Evolutionary conservation across 257 asterid species (phyloP).

Genomic region (Scutellaria minor): DNA sequence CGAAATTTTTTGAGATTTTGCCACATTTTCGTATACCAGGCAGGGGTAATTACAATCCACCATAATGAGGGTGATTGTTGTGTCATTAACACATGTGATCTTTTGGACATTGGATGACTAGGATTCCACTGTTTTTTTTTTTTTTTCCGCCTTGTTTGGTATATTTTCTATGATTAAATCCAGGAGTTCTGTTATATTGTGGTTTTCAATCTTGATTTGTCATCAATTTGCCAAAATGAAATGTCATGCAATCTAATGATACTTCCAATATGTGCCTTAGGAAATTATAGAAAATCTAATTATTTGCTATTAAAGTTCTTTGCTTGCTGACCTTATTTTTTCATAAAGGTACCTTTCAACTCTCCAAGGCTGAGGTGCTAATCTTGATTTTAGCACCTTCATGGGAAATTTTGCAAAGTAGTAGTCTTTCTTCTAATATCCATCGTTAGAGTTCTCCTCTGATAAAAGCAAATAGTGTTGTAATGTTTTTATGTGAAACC

Average conservation of each 20-base stretch:
- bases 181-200: background rate
- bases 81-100: background rate
- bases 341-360: background rate
- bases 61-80: background rate
- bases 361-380: background rate
- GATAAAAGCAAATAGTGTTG: background rate
- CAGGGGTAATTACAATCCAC: background rate
- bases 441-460: background rate
- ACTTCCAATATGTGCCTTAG: background rate
- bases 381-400: slow-evolving; percentile 4
- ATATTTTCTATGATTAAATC: background rate
- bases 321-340: slow-evolving; percentile 12
- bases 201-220: background rate
- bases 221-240: background rate
- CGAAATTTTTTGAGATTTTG: background rate
- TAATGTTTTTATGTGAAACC: slow-evolving; percentile 1
- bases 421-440: no score
- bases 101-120: background rate
- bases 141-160: background rate
- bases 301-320: slow-evolving; percentile 4
- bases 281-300: slow-evolving; percentile 4
- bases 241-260: slow-evolving; percentile 1
- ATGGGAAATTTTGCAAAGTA: background rate
- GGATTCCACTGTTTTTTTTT: background rate
- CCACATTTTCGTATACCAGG: background rate